Conservation (phyloP, 1,284 basidiomycete species). For the Leccinum subrobustum region DNA sequence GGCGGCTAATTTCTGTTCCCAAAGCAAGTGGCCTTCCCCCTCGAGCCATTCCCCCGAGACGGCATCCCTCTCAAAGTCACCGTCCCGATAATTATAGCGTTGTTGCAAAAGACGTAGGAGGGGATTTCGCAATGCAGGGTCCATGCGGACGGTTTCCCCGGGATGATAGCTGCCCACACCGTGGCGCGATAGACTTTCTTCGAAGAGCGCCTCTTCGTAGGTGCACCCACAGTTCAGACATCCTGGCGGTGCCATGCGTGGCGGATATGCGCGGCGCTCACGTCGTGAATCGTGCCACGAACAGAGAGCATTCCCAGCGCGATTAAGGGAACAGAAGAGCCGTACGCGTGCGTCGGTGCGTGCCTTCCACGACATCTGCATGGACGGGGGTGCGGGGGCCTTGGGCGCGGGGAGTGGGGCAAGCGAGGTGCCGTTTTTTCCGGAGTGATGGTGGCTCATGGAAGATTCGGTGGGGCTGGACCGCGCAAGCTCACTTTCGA, state of each 20-base stretch:
- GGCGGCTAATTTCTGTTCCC: constrained; percentile 56
- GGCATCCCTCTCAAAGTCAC: constrained; percentile 74
- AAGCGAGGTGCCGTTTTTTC: constrained; percentile 14
- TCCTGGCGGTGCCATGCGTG: constrained; percentile 75
- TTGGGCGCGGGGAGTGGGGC: constrained; percentile 21
- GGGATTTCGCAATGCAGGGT: constrained; percentile 77
- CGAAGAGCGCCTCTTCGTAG: constrained; percentile 77
- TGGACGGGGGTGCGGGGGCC: constrained; percentile 41
- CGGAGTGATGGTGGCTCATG: constrained; percentile 16
- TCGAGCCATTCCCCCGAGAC: constrained; percentile 60
- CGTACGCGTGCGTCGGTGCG: constrained; percentile 69
- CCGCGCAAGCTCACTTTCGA: constrained; percentile 44
- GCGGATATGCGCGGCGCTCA: constrained; percentile 72
- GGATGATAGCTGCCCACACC: constrained; percentile 77
- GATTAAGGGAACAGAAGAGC: constrained; percentile 75
- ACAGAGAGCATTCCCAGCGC: constrained; percentile 81
- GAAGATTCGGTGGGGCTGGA: constrained; percentile 29
- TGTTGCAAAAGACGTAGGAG: constrained; percentile 66
- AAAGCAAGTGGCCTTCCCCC: constrained; percentile 57
- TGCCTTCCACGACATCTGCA: constrained; percentile 59
- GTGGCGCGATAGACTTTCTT: constrained; percentile 76
- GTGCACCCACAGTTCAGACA: constrained; percentile 82
- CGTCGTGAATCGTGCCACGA: constrained; percentile 85
- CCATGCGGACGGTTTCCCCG: constrained; percentile 82
- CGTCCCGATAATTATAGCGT: constrained; percentile 77